Percentiles rank a stretch among this genome's conserved stretches.
These are phyloP conservation scores for Nematodospora anomalae DNA, from an alignment of 1,139 yeast species.

Conservation along the genomic window DNA sequence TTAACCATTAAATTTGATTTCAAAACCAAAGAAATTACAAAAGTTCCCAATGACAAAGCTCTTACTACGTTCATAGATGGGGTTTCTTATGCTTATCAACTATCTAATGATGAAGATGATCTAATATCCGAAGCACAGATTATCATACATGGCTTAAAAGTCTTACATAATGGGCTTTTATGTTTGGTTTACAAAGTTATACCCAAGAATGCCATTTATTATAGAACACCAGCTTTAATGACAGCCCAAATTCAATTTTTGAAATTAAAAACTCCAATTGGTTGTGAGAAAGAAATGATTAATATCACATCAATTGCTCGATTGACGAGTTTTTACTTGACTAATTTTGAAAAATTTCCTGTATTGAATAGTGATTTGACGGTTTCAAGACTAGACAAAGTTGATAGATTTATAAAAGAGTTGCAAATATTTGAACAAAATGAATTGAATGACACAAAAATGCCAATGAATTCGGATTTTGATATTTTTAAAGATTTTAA, in stretches of 20 bases:
- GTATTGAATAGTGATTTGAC: slow-evolving; percentile 20
- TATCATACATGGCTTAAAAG: slow-evolving; percentile 25
- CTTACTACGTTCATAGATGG: slow-evolving; percentile 22
- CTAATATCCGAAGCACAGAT: slow-evolving; percentile 27
- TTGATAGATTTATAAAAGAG: slow-evolving; percentile 19
- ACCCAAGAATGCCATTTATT: slow-evolving; percentile 32
- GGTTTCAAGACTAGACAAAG: slow-evolving; percentile 14
- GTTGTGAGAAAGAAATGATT: not conserved
- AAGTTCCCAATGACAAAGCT: slow-evolving; percentile 15
- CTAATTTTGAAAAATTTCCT: slow-evolving; percentile 21
- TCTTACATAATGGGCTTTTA: slow-evolving; percentile 23
- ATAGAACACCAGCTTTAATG: slow-evolving; percentile 29
- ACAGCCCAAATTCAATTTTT: slow-evolving; percentile 27
- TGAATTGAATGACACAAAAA: slow-evolving; percentile 13
- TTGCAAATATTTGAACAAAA: slow-evolving; percentile 21
- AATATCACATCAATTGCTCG: slow-evolving; percentile 14
- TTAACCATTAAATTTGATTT: slow-evolving; percentile 18
- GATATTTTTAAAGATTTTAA: slow-evolving; percentile 3
- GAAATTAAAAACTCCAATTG: slow-evolving; percentile 11
- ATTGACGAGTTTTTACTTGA: slow-evolving; percentile 15
- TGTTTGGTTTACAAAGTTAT: slow-evolving; percentile 27
- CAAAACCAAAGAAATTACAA: slow-evolving; percentile 10
- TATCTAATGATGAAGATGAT: slow-evolving; percentile 23
- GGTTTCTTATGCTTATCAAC: slow-evolving; percentile 28
- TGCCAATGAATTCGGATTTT: slow-evolving; percentile 3